Evolutionary conservation across 768 basidiomycete genomes (phyloP), one percentile per base, ranked within the genome.

Genomic region (Basidioascus undulatus): DNA sequence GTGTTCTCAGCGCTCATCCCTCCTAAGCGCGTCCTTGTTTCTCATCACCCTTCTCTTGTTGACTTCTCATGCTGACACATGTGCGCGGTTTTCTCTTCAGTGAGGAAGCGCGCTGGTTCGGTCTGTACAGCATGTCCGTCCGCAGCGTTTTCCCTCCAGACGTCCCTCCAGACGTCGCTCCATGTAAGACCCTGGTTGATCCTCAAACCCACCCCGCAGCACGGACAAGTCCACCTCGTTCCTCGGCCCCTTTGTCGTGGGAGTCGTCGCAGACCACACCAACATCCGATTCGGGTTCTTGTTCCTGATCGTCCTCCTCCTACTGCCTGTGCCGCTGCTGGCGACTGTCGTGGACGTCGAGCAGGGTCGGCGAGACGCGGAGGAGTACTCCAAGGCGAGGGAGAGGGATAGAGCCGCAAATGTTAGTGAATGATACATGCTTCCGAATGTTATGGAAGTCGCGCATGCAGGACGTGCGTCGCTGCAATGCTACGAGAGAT

Each of bases 231-330:
- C 83, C 6, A 76, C 75, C 45, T 83, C 81, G 6, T 96, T 94
- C 61, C 59, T 94, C 4, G 89, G 89, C 0, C 89, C 89, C 3
- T 62, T 86, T 6, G 60, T 83, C 21, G 86, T 94, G 1, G 86
- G 83, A 0, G 48, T 86, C 28, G 78, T 94, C 31, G 74, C 86
- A 0, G 84, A 89, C 53, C 56, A 64, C 33, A 94, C 84, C 0
- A 84, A 89, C 57, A 87, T 92, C 36, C 76, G 87, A 21, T 78
- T 77, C 46, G 74, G 75, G 3, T 94, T 92, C 59, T 73, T 81
- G 54, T 86, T 96, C 62, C 66, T 94, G 13, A 64, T 82, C 3
- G 42, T 64, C 39, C 79, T 89, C 76, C 63, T 92, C 11, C 76
- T 76, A 69, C 49, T 70, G 2, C 76, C 84, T 0, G 59, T 89